Evolutionary conservation across 257 asterid genomes (phyloP).

Genomic region (Plantago elongata): DNA sequence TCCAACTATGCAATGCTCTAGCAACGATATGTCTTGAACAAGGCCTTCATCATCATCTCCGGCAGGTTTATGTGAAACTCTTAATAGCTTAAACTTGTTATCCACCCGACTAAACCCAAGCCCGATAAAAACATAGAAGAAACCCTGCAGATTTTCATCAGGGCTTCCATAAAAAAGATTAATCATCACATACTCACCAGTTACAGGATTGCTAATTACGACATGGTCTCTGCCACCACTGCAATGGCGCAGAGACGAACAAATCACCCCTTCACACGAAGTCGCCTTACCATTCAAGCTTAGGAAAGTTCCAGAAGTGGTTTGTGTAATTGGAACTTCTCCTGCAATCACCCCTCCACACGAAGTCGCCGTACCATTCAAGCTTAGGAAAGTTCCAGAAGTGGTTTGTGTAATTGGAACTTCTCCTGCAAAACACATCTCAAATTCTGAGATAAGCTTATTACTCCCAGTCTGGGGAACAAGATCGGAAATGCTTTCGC

Average conservation of each 20-base stretch:
- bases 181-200: not conserved
- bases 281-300: not conserved
- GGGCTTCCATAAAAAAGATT: not conserved
- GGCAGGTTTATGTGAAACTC: not conserved
- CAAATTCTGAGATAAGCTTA: not conserved
- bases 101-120: conserved; percentile 4
- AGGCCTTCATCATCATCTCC: too few species aligned
- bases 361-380: not conserved
- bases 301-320: not conserved
- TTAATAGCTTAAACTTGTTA: not conserved
- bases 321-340: not conserved
- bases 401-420: not conserved
- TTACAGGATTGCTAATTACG: not conserved
- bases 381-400: not conserved
- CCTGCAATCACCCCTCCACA: too few species aligned
- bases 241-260: conserved; percentile 1
- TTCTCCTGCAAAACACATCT: not conserved
- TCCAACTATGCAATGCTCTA: not conserved
- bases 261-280: conserved; percentile 12
- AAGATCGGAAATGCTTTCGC: not conserved
- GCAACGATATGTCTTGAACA: too few species aligned
- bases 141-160: not conserved
- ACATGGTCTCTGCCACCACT: conserved; percentile 5
- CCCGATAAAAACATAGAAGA: not conserved
- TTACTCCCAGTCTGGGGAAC: not conserved